Evolutionary conservation across 2,329 filamentous ascomycete species (phyloP), one percentile per base, ranked within the genome.

Genomic region (Ophiocordyceps unilateralis): DNA sequence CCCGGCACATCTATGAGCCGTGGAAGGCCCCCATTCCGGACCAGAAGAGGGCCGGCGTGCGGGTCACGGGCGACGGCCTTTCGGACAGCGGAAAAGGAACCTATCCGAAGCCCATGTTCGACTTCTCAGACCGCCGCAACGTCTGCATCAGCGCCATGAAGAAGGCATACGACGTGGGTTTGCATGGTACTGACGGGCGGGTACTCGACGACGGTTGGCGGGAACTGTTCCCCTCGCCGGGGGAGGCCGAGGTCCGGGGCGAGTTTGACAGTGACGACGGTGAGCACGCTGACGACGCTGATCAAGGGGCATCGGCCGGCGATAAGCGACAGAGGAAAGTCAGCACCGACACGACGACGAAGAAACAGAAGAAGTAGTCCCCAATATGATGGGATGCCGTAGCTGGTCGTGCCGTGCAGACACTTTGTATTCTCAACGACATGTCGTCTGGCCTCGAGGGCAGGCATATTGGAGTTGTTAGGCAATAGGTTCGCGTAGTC

Each of bases 81-180:
- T 55, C 53, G 7, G 59, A 60, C 19, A 50, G 56, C 28, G 60
- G 66, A 4, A 61, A 66, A 21, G 67, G 65, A 1, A 60, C 68
- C 1, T 88, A 87, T 55, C 81, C 81, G 1, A 79, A 79, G 54
- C 80, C 81, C 1, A 86, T 87, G 72, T 83, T 88, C 55, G 81
- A 87, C 58, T 88, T 87, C 53, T 56, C 63, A 17, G 68, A 75
- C 55, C 63, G 77, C 49, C 69, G 79, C 42, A 65, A 69, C 7
- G 60, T 73, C 2, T 87, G 83, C 51, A 61, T 87, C 1, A 60
- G 70, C 36, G 74, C 72, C 0, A 77, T 86, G 72, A 86, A 85
- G 63, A 68, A 69, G 39, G 82, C 81, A 0, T 87, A 85, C 55
- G 55, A 65, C 7, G 67, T 81, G 1, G 74, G 74, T 0, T 52